Evolutionary conservation across 495 filamentous ascomycete genomes (phyloP).

Genomic region (Tetracladium marchalianum): DNA sequence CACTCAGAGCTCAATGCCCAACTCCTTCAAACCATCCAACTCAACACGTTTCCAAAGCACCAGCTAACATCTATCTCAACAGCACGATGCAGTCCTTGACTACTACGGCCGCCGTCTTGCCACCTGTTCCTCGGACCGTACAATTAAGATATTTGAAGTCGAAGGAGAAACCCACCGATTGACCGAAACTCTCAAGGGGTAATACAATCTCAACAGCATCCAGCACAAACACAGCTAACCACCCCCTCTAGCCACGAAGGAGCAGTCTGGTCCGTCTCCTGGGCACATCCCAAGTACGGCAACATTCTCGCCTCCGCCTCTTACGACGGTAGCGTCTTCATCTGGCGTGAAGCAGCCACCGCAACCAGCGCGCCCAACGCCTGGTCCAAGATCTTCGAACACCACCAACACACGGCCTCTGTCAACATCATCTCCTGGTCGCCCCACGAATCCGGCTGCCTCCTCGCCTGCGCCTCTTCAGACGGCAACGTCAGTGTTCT

Average conservation of each 20-base stretch:
- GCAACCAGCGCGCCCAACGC: conserved; percentile 19
- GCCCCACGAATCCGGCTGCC: conserved; percentile 90
- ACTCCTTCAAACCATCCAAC: background rate
- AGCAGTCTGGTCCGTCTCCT: conserved; percentile 92
- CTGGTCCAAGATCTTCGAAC: conserved; percentile 82
- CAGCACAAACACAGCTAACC: conserved; percentile 7
- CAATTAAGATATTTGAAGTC: conserved; percentile 98
- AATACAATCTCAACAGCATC: conserved; percentile 19
- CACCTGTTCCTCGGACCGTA: conserved; percentile 95
- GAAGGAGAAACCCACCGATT: conserved; percentile 88
- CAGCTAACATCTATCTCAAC: conserved; percentile 4
- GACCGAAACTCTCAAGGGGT: conserved; percentile 92
- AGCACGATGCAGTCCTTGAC: conserved; percentile 97
- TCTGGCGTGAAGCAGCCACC: conserved; percentile 82
- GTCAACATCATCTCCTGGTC: conserved; percentile 96
- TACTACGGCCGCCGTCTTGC: conserved; percentile 96
- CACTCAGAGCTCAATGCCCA: background rate
- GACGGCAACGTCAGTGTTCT: conserved; percentile 90
- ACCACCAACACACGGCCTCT: conserved; percentile 81
- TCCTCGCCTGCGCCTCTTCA: conserved; percentile 86
- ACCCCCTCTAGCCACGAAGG: conserved; percentile 71
- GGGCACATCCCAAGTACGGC: conserved; percentile 97
- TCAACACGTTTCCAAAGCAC: background rate
- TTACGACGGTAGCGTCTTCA: conserved; percentile 96
- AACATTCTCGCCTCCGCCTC: conserved; percentile 90